phyloP scores from a whole-genome alignment of 2,329 filamentous ascomycete species.

The Periconia digitata region DNA sequence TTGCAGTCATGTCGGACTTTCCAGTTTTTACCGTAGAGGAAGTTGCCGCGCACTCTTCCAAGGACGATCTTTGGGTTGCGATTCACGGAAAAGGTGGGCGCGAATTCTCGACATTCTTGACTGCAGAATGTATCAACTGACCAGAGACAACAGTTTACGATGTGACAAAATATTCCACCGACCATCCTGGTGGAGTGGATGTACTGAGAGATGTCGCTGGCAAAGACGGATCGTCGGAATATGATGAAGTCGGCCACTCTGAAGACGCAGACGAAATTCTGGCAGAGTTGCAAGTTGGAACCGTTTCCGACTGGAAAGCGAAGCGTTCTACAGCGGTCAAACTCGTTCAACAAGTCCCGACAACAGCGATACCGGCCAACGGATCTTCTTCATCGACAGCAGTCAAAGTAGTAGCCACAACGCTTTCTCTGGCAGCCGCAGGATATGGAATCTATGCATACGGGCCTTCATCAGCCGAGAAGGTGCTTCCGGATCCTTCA shows the following conservation, averaged over 20 bases:
- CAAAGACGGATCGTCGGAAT: slow-evolving; percentile 46
- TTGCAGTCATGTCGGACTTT: slow-evolving; percentile 15
- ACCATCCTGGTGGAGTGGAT: slow-evolving; percentile 56
- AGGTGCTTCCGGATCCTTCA: slow-evolving; percentile 10
- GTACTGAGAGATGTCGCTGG: slow-evolving; percentile 46
- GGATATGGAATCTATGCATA: slow-evolving; percentile 14
- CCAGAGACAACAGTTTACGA: slow-evolving; percentile 53
- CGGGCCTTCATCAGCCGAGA: slow-evolving; percentile 6
- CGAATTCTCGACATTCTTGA: neutral
- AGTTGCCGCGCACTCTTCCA: slow-evolving; percentile 54
- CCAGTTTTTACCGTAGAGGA: slow-evolving; percentile 34
- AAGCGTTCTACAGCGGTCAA: slow-evolving; percentile 36
- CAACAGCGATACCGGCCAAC: slow-evolving; percentile 3
- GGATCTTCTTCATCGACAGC: slow-evolving; percentile 7
- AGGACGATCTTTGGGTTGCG: slow-evolving; percentile 57
- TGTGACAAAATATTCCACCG: slow-evolving; percentile 58
- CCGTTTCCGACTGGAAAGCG: slow-evolving; percentile 13
- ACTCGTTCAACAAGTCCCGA: slow-evolving; percentile 38
- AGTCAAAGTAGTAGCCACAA: slow-evolving; percentile 11
- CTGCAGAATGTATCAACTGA: neutral
- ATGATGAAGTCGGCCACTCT: slow-evolving; percentile 50
- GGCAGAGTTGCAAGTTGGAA: slow-evolving; percentile 35
- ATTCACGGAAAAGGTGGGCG: slow-evolving; percentile 48
- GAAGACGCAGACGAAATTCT: slow-evolving; percentile 50
- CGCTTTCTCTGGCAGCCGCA: slow-evolving; percentile 12